Conservation (phyloP, 1,284 basidiomycete genomes). For the Ustilago tritici region DNA sequence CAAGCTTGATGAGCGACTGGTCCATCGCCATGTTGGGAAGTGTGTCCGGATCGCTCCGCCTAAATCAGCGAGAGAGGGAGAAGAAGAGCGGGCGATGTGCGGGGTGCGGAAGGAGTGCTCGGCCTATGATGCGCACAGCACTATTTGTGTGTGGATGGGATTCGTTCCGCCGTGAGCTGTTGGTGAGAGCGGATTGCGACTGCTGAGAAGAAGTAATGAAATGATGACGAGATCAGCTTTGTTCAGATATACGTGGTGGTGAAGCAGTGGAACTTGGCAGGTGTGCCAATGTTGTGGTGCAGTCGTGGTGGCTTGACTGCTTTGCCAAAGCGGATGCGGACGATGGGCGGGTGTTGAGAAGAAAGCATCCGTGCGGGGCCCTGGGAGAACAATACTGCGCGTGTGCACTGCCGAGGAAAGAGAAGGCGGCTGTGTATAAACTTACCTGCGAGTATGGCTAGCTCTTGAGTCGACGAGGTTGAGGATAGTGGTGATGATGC, state of each 20-base stretch:
- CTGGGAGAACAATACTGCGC: neutral
- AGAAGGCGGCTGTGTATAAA: neutral
- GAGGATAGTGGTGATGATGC: neutral
- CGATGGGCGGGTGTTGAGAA: neutral
- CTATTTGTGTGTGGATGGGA: neutral
- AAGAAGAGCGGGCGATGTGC: neutral
- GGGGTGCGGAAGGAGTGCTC: neutral
- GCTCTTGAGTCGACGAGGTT: neutral
- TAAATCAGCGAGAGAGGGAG: conserved; percentile 5
- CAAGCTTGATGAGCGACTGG: conserved; percentile 88
- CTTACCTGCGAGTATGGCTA: neutral
- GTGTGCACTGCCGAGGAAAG: neutral
- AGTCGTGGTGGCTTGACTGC: neutral
- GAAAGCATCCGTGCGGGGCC: neutral
- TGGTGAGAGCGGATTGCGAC: conserved; percentile 22
- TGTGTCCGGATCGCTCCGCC: conserved; percentile 1
- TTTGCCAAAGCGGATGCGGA: conserved; percentile 6
- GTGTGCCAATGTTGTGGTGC: neutral
- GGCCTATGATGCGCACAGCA: neutral
- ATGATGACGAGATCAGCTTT: conserved; percentile 5
- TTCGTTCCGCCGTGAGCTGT: conserved; percentile 28
- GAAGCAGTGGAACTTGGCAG: neutral
- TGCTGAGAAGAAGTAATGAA: neutral
- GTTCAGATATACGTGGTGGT: neutral
- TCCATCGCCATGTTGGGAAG: conserved; percentile 60